Percentiles rank a stretch among this genome's conserved stretches.
Conservation (phyloP, 106 monocot species). For the Narthecium ossifragum region DNA sequence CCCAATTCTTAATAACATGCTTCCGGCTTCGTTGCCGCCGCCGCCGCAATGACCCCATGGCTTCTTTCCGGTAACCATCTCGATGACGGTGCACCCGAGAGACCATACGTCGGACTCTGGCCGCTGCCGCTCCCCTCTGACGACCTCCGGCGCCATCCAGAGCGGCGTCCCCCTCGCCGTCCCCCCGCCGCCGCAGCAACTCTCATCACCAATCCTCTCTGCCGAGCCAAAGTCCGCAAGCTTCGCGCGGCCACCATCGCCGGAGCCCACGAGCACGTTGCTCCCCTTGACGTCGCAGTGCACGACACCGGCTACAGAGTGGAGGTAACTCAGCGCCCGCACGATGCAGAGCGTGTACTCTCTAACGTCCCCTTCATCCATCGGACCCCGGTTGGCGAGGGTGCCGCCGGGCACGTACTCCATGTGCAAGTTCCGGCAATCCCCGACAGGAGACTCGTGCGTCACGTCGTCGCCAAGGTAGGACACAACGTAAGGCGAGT, state of each 20-base stretch:
- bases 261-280: constrained; percentile 30
- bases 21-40: constrained; percentile 5
- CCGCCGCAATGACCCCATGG: constrained; percentile 42
- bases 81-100: constrained; percentile 89
- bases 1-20: constrained; percentile 29
- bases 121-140: constrained; percentile 26
- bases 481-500: constrained; percentile 41
- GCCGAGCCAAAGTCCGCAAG: constrained; percentile 50
- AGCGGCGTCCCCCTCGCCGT: constrained; percentile 48
- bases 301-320: constrained; percentile 26
- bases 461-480: constrained; percentile 40
- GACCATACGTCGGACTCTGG: constrained; percentile 87
- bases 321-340: constrained; percentile 34
- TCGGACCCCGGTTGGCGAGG: constrained; percentile 14
- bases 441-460: background rate
- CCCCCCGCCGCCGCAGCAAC: too few relatives aligned
- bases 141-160: constrained; percentile 94
- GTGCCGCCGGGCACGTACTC: constrained; percentile 47
- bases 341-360: constrained; percentile 24
- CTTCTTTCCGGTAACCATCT: constrained; percentile 48
- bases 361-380: constrained; percentile 22
- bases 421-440: constrained; percentile 33
- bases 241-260: constrained; percentile 11
- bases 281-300: constrained; percentile 60
- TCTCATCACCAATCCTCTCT: background rate